Evolutionary conservation across 2,329 filamentous ascomycete genomes (phyloP).

Genomic region (Sordariomycetes sp.): DNA sequence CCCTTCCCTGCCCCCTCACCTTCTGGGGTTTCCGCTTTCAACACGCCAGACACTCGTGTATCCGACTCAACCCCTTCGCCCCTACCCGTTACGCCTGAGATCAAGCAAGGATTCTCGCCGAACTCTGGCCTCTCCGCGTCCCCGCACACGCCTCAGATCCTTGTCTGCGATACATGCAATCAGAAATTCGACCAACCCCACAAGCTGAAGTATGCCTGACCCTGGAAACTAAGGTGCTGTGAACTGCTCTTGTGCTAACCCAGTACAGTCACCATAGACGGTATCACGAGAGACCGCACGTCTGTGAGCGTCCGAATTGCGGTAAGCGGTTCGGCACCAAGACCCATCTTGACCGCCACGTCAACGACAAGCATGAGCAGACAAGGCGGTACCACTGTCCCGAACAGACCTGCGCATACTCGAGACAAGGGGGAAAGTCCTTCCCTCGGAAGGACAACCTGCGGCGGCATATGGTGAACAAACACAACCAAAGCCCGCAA

Average conservation of each 20-base stretch:
- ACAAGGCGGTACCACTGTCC: conserved; percentile 50
- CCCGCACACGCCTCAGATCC: conserved; percentile 9
- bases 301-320: conserved; percentile 40
- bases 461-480: conserved; percentile 52
- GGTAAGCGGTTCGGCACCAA: conserved; percentile 49
- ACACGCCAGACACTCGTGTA: conserved; percentile 35
- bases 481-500: conserved; percentile 27
- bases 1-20: conserved; percentile 26
- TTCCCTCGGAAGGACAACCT: conserved; percentile 54
- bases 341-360: conserved; percentile 50
- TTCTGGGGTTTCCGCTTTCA: conserved; percentile 28
- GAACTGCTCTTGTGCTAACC: conserved; percentile 12
- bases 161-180: conserved; percentile 29
- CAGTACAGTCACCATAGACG: conserved; percentile 42
- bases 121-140: conserved; percentile 7
- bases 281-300: conserved; percentile 50
- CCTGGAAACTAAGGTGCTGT: background rate
- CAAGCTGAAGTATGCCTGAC: conserved; percentile 41
- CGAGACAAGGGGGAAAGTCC: conserved; percentile 42
- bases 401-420: conserved; percentile 42
- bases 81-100: conserved; percentile 24
- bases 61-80: conserved; percentile 28
- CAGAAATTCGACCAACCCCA: conserved; percentile 45
- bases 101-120: conserved; percentile 25
- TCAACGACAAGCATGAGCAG: conserved; percentile 52